Conservation (phyloP, 2,329 filamentous ascomycete genomes). For the Chaetomiaceae sp. region DNA sequence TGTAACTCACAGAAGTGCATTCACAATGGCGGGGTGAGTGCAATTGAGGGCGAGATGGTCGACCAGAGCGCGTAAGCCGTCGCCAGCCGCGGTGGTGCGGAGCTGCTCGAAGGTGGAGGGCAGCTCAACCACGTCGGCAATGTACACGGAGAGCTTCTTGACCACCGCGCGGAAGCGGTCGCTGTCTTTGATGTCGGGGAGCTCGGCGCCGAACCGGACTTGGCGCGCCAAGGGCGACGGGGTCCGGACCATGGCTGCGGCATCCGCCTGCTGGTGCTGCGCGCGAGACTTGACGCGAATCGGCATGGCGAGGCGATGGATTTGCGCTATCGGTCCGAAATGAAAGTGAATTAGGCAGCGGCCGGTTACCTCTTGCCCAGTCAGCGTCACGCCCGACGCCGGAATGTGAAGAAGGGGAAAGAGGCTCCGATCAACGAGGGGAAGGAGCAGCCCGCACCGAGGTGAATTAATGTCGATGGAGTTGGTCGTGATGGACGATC, state of each 20-base stretch:
- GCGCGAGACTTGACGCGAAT: slow-evolving; percentile 38
- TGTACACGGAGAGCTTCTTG: slow-evolving; percentile 58
- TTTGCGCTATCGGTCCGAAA: no score
- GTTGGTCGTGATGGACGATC: not conserved
- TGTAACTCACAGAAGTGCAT: slow-evolving; percentile 60
- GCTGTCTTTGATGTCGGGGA: slow-evolving; percentile 51
- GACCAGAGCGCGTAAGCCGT: slow-evolving; percentile 52
- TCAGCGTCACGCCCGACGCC: not conserved
- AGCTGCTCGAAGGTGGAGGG: slow-evolving; percentile 70
- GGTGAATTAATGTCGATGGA: not conserved
- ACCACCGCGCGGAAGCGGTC: slow-evolving; percentile 60
- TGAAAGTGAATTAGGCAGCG: not conserved
- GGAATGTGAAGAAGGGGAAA: slow-evolving; percentile 2
- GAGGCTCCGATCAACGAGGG: slow-evolving; percentile 9
- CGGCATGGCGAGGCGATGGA: slow-evolving; percentile 22
- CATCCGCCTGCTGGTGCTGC: slow-evolving; percentile 20
- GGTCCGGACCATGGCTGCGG: slow-evolving; percentile 21
- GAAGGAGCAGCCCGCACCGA: not conserved
- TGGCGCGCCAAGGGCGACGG: slow-evolving; percentile 30
- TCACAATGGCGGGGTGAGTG: slow-evolving; percentile 64
- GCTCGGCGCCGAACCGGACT: slow-evolving; percentile 26
- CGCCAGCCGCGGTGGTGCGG: slow-evolving; percentile 58
- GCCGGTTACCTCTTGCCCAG: no score
- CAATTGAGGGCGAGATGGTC: slow-evolving; percentile 57
- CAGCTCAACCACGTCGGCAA: slow-evolving; percentile 53